Evolutionary conservation across 345 rosid species (phyloP).

Genomic region (Hibiscus mutabilis): DNA sequence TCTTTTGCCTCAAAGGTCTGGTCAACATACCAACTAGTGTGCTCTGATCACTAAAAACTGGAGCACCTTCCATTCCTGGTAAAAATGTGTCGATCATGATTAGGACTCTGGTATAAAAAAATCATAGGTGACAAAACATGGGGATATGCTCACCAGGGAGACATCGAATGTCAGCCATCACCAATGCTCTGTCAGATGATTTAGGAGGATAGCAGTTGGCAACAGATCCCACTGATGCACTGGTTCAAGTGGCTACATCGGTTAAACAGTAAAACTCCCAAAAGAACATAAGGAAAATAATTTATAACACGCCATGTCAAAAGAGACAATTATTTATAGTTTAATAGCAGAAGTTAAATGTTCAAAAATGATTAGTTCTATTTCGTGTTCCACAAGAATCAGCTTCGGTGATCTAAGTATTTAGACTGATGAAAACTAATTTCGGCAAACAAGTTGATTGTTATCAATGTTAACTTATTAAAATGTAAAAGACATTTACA

Average conservation of each 20-base stretch:
- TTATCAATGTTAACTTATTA: conserved; percentile 1
- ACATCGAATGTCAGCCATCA: conserved; percentile 93
- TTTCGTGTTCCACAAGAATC: neutral
- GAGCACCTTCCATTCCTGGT: conserved; percentile 92
- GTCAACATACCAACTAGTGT: conserved; percentile 64
- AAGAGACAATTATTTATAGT: neutral
- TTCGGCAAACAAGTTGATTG: neutral
- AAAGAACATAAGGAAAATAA: conserved; percentile 9
- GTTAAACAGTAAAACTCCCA: conserved; percentile 10
- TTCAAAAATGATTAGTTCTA: neutral
- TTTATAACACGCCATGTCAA: neutral
- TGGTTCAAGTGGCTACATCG: conserved; percentile 29
- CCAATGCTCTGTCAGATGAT: conserved; percentile 46
- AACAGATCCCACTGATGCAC: conserved; percentile 74
- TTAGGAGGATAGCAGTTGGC: conserved; percentile 68
- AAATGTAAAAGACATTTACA: neutral
- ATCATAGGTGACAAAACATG: conserved; percentile 16
- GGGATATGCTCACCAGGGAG: conserved; percentile 68
- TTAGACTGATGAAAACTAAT: neutral
- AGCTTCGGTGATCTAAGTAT: neutral
- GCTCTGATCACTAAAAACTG: conserved; percentile 53
- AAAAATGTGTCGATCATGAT: conserved; percentile 15
- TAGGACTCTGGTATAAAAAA: conserved; percentile 15
- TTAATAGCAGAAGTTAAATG: neutral
- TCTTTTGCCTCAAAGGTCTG: conserved; percentile 78